These are phyloP conservation scores for Magnaporthales sp. DNA, from an alignment of 2,329 filamentous ascomycete genomes.

Conservation along the genomic window DNA sequence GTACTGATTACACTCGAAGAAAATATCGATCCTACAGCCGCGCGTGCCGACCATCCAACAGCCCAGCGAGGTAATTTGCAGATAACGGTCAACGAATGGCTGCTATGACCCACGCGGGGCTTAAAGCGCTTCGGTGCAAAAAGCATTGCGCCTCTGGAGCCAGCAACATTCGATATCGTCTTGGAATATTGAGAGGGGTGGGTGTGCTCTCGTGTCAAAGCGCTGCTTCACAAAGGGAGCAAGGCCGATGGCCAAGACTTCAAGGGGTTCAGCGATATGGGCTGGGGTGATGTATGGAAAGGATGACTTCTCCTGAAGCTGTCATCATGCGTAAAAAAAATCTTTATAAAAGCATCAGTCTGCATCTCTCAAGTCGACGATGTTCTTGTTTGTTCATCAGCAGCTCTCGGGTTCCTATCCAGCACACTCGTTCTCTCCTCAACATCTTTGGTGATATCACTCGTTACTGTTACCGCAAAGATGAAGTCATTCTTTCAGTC, in stretches of 20 bases:
- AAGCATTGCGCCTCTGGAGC: background rate
- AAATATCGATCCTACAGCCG: background rate
- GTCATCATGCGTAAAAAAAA: background rate
- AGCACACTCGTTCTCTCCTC: background rate
- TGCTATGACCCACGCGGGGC: background rate
- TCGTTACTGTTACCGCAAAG: background rate
- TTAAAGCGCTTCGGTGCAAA: background rate
- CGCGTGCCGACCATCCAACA: background rate
- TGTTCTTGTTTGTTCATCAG: background rate
- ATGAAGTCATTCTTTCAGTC: slow-evolving; percentile 3
- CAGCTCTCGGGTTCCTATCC: background rate
- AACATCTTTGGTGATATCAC: background rate
- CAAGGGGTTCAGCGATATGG: background rate
- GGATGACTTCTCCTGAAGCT: background rate
- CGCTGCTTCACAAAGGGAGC: background rate
- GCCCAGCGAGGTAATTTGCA: background rate
- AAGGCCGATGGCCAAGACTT: background rate
- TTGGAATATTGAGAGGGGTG: background rate
- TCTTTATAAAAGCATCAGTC: background rate
- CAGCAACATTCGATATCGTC: background rate
- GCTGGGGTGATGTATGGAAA: background rate
- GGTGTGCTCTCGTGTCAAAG: background rate
- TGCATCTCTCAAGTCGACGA: background rate
- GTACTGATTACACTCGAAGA: background rate
- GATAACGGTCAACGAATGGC: background rate